phyloP scores from a whole-genome alignment of 139 green algal genomes.

The Picochlorum costavermella region DNA sequence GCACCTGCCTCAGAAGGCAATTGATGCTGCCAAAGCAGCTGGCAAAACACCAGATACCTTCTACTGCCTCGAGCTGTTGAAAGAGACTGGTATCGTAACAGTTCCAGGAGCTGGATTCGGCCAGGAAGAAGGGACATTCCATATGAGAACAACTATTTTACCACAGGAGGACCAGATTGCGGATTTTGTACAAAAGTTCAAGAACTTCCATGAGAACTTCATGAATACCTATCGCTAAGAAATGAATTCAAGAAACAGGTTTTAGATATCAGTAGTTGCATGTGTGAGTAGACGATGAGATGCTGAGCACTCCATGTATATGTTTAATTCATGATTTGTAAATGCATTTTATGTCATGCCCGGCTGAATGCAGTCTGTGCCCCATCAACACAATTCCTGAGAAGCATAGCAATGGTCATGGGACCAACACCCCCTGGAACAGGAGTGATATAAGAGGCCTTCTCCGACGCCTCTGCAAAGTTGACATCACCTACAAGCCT shows the following conservation, averaged over 20 bases:
- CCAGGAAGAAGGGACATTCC: slow-evolving; percentile 77
- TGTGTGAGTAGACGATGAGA: too few species aligned
- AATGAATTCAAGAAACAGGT: background rate
- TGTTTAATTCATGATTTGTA: background rate
- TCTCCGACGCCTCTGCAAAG: slow-evolving; percentile 50
- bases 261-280: too few species aligned
- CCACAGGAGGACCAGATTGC: slow-evolving; percentile 45
- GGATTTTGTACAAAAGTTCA: slow-evolving; percentile 58
- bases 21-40: slow-evolving; percentile 53
- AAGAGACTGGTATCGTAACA: slow-evolving; percentile 82
- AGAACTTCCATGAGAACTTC: slow-evolving; percentile 71
- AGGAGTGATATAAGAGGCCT: slow-evolving; percentile 63
- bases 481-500: slow-evolving; percentile 73
- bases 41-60: slow-evolving; percentile 87
- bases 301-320: too few species aligned
- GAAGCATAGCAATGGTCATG: slow-evolving; percentile 86
- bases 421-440: slow-evolving; percentile 85
- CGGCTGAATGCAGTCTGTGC: slow-evolving; percentile 9
- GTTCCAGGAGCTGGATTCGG: slow-evolving; percentile 88
- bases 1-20: slow-evolving; percentile 53
- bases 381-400: slow-evolving; percentile 64
- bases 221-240: slow-evolving; percentile 46
- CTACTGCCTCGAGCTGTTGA: slow-evolving; percentile 85
- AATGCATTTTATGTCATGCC: slow-evolving; percentile 1
- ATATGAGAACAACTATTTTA: slow-evolving; percentile 81